Percentiles rank a stretch among this genome's conserved stretches.
Conservation (phyloP, 441 rosid species). For the Adansonia gregorii region DNA sequence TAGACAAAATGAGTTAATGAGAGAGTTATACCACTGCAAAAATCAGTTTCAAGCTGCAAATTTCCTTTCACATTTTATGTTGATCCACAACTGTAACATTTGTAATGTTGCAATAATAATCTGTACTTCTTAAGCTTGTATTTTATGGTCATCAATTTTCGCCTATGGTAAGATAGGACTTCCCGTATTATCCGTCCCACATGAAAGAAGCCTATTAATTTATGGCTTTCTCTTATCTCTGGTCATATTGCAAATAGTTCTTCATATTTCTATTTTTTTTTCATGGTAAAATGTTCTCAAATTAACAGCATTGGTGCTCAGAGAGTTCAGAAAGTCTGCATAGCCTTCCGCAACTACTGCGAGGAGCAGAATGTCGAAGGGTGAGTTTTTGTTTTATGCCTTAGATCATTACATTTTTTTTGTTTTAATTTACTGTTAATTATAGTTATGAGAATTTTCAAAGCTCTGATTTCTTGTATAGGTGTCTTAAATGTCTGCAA, state of each 20-base stretch:
- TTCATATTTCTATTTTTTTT: constrained; percentile 4
- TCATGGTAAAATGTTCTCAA: constrained; percentile 22
- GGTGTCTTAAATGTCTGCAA: constrained; percentile 66
- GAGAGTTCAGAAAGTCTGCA: constrained; percentile 64
- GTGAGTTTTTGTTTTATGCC: constrained; percentile 39
- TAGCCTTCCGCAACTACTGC: constrained; percentile 55
- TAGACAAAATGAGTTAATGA: not conserved
- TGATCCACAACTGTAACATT: not conserved
- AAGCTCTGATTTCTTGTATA: constrained; percentile 23
- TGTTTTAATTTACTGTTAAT: not conserved
- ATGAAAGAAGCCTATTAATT: constrained; percentile 4
- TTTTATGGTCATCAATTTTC: constrained; percentile 16
- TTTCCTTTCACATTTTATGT: not conserved
- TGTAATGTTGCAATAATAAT: not conserved
- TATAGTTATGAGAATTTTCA: not conserved
- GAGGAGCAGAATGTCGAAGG: constrained; percentile 59
- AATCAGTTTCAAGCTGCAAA: not conserved
- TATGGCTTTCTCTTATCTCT: not conserved
- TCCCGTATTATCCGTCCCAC: constrained; percentile 6
- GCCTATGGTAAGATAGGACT: not conserved
- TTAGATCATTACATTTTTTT: not conserved
- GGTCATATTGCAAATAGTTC: not conserved
- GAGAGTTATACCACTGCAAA: not conserved
- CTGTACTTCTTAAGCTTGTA: not conserved
- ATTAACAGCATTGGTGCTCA: constrained; percentile 68